Evolutionary conservation across 2,329 filamentous ascomycete species (phyloP), one percentile per base, ranked within the genome.

Genomic region (Pseudohalonectria lignicola): DNA sequence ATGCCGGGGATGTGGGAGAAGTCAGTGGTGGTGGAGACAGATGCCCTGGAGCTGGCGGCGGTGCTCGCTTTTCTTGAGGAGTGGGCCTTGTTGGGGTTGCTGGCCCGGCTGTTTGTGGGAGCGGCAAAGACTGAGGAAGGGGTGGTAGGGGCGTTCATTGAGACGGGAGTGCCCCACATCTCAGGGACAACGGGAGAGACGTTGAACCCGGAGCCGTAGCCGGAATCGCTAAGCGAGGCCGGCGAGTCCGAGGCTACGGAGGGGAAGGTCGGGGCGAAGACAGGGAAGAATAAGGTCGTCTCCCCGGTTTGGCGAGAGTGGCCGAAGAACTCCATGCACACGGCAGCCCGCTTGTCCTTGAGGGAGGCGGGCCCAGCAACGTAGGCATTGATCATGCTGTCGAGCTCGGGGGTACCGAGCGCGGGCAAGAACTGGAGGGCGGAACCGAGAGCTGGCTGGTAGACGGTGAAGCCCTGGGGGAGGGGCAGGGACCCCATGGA

Each of bases 351-450:
- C 66, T 79, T 79, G 48, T 78, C 72, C 49, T 67, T 60, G 48
- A 74, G 67, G 19, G 69, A 61, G 36, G 60, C 63, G 36, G 67
- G 51, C 36, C 74, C 71, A 34, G 69, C 57, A 36, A 79, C 54
- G 53, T 76, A 77, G 44, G 67, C 63, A 53, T 75, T 60, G 49
- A 81, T 67, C 53, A 80, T 57, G 38, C 69, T 61, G 49, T 79
- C 74, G 38, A 80, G 66, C 55, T 84, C 69, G 58, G 71, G 49
- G 43, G 70, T 64, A 52, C 79, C 63, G 57, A 86, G 62, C 50
- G 79, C 61, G 62, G 85, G 70, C 54, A 78, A 59, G 69, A 86
- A 77, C 59, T 86, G 63, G 40, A 80, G 63, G 43, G 68, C 59
- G 34, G 68, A 65, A 37, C 75, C 75, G 39, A 75, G 61, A 35